A percentile compares a stretch with the other conserved stretches of the same genome.
These are phyloP conservation scores for Syncephalis fuscata DNA, from an alignment of 371 early-diverging fungal species.

Conservation along the genomic window DNA sequence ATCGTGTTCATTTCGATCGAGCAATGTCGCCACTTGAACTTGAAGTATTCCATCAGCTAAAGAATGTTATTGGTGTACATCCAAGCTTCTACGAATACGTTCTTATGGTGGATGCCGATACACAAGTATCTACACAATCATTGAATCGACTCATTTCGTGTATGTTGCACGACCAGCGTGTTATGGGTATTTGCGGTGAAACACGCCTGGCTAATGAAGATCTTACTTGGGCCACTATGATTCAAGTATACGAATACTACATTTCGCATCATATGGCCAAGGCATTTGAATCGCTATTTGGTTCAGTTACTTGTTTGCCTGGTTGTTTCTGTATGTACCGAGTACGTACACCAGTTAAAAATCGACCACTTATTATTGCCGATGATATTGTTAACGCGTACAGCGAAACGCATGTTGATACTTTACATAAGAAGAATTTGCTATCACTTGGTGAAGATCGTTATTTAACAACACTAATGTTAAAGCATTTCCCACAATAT, in stretches of 20 bases:
- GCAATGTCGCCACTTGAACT: slow-evolving; percentile 78
- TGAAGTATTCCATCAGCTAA: slow-evolving; percentile 80
- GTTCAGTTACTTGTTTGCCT: slow-evolving; percentile 77
- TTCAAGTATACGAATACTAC: slow-evolving; percentile 79
- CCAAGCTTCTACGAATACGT: slow-evolving; percentile 51
- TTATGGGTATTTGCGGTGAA: slow-evolving; percentile 80
- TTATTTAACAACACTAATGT: slow-evolving; percentile 91
- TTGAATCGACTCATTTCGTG: slow-evolving; percentile 50
- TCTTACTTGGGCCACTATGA: slow-evolving; percentile 86
- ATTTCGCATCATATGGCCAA: slow-evolving; percentile 76
- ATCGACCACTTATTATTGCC: slow-evolving; percentile 40
- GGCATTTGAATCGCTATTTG: slow-evolving; percentile 73
- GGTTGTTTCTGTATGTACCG: slow-evolving; percentile 87
- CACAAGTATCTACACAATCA: slow-evolving; percentile 43
- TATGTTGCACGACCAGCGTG: slow-evolving; percentile 59
- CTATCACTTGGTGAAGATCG: slow-evolving; percentile 70
- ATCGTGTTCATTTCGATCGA: slow-evolving; percentile 49
- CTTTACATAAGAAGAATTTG: slow-evolving; percentile 91
- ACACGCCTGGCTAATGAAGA: slow-evolving; percentile 72
- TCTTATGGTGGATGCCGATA: slow-evolving; percentile 51
- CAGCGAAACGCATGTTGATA: slow-evolving; percentile 85
- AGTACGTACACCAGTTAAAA: slow-evolving; percentile 45
- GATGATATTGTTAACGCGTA: slow-evolving; percentile 78
- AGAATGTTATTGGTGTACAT: slow-evolving; percentile 72
- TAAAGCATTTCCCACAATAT: slow-evolving; percentile 96